Conservation (phyloP, 768 basidiomycete genomes). For the Kwoniella botswanensis region DNA sequence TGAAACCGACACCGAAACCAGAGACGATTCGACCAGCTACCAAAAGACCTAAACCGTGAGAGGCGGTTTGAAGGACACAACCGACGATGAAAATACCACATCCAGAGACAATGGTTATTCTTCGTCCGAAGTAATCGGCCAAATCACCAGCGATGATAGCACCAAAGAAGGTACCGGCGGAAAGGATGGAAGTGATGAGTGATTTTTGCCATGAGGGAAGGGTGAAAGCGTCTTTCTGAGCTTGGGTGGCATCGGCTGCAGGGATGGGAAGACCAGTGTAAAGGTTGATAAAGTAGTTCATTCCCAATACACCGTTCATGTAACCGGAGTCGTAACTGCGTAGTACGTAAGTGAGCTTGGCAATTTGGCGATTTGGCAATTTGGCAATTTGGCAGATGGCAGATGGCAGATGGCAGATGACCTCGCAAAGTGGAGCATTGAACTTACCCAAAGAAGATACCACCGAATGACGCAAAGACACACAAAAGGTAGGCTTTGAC, state of each 20-base stretch:
- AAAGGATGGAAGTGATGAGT: constrained; percentile 59
- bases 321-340: constrained; percentile 54
- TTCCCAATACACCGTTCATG: constrained; percentile 51
- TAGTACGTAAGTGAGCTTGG: background rate
- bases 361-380: background rate
- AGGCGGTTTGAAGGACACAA: constrained; percentile 54
- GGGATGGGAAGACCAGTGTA: constrained; percentile 73
- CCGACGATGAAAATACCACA: constrained; percentile 54
- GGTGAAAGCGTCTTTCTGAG: constrained; percentile 39
- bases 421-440: background rate
- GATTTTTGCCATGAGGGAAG: constrained; percentile 54
- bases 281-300: constrained; percentile 91
- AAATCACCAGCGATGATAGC: constrained; percentile 60
- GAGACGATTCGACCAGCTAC: constrained; percentile 57
- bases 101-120: constrained; percentile 50
- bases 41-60: constrained; percentile 51
- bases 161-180: constrained; percentile 60
- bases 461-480: constrained; percentile 57
- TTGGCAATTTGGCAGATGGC: background rate
- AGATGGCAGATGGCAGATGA: background rate
- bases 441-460: constrained; percentile 56
- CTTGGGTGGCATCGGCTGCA: constrained; percentile 32
- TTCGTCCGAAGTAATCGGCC: constrained; percentile 58
- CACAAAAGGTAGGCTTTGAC: constrained; percentile 57
- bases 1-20: constrained; percentile 53